Evolutionary conservation across 805 yeast genomes (phyloP), one percentile per base, ranked within the genome.

Genomic region (Ogataea nakhonphanomensis): DNA sequence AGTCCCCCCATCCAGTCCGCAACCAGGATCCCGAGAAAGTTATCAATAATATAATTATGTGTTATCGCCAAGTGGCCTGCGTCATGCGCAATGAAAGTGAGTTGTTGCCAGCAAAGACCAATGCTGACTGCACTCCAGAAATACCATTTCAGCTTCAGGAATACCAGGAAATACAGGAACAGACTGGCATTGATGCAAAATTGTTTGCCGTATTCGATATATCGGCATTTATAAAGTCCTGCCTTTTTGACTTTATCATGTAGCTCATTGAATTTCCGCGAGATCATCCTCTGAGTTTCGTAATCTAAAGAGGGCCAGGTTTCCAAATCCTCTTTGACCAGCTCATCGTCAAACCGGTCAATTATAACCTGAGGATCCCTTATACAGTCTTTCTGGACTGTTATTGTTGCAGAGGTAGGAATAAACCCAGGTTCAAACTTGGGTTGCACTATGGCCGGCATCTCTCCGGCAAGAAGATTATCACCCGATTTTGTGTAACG

Each of bases 1-100:
- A 88, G 69, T 0, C 96, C 96, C n/a, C 96, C 96, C 37, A 79
- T 62, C 68, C 73, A 88, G 46, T 85, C 78, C 1, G 95, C 95
- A 35, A 88, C 68, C 2, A 77, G 36, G 60, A 81, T 76, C 1
- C 95, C 95, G 42, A 85, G 69, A 13, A 83, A 58, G 55, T 82
- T 88, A 60, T 88, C 96, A 8, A 76, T 33, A 50, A 80, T 83
- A 61, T 83, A 88, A 52, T 84, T 69, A 58, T 88, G 96, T 0
- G 95, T 81, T 37, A 88, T 82, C 2, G 88, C 74, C 10, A 85
- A 73, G 58, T 88, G 96, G 5, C 95, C 95, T 0, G 95, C 88
- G 61, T 88, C 96, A 55, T 88, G 96, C 1, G 82, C 96, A 37
- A 86, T 80, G 58, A 88, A 88, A 2, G 87, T 84, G 58, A 85